These are phyloP conservation scores for Truncatella angustata DNA, from an alignment of 2,329 filamentous ascomycete genomes.

Conservation along the genomic window DNA sequence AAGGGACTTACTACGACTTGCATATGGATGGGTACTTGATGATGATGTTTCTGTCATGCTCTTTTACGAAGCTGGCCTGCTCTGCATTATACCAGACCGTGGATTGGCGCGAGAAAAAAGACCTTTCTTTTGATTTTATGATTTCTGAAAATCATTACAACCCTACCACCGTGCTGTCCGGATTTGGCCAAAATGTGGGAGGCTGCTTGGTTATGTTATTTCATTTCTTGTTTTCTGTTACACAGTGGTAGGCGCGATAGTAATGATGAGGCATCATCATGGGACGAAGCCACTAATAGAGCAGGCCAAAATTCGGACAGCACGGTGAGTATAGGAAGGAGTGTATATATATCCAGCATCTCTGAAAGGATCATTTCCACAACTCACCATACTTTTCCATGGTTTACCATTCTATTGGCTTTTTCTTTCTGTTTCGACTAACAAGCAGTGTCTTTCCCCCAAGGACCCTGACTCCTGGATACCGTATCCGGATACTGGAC, in stretches of 20 bases:
- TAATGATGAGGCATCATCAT: conserved; percentile 28
- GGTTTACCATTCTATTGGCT: neutral
- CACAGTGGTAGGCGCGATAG: conserved; percentile 26
- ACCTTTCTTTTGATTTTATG: conserved; percentile 19
- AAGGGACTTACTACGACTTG: conserved; percentile 27
- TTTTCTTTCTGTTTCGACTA: conserved; percentile 1
- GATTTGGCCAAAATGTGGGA: conserved; percentile 30
- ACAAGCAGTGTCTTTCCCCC: neutral
- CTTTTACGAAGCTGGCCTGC: conserved; percentile 22
- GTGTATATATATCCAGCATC: conserved; percentile 53
- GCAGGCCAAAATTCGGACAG: conserved; percentile 47
- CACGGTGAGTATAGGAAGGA: conserved; percentile 48
- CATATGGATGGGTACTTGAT: conserved; percentile 30
- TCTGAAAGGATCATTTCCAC: conserved; percentile 34
- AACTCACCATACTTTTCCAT: conserved; percentile 17
- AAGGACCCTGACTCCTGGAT: neutral
- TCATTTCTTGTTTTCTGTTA: conserved; percentile 20
- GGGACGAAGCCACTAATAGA: conserved; percentile 30
- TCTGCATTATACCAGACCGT: conserved; percentile 26
- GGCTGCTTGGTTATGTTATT: conserved; percentile 20
- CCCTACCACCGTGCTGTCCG: conserved; percentile 38
- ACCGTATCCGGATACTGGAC: neutral
- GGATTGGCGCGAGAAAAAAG: conserved; percentile 29
- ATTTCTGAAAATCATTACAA: conserved; percentile 25
- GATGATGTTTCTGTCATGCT: conserved; percentile 26